A percentile compares a stretch with the other conserved stretches of the same genome.
Evolutionary conservation across 2,329 filamentous ascomycete genomes (phyloP).

Genomic region (Tympanopsis confertula): DNA sequence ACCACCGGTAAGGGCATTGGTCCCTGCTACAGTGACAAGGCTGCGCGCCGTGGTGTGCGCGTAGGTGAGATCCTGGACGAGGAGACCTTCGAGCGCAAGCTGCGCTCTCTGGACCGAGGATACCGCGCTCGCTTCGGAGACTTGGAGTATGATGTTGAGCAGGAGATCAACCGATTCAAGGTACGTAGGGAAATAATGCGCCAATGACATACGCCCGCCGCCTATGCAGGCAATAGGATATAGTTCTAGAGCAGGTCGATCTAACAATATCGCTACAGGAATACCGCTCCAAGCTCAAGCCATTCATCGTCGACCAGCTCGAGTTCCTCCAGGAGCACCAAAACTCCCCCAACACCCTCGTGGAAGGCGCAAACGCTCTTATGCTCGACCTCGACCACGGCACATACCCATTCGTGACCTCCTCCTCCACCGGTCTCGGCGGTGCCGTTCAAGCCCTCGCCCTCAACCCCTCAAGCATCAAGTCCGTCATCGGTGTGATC

Average conservation of each 20-base stretch:
- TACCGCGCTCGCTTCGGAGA: constrained; percentile 48
- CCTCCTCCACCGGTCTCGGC: constrained; percentile 44
- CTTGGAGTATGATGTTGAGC: constrained; percentile 43
- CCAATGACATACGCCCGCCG: neutral
- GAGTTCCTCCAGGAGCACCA: constrained; percentile 41
- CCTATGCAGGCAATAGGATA: neutral
- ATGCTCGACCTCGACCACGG: constrained; percentile 42
- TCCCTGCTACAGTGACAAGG: constrained; percentile 53
- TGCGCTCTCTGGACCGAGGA: constrained; percentile 34
- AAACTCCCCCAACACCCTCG: constrained; percentile 36
- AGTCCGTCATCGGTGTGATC: constrained; percentile 48
- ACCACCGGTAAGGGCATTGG: constrained; percentile 36
- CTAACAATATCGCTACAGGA: constrained; percentile 7
- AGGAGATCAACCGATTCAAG: constrained; percentile 44
- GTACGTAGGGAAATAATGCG: constrained; percentile 13
- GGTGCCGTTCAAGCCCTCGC: constrained; percentile 35
- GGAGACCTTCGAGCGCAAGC: constrained; percentile 37
- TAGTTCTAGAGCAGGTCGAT: neutral
- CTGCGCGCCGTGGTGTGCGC: constrained; percentile 43
- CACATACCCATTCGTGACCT: constrained; percentile 37
- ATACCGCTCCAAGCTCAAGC: constrained; percentile 28
- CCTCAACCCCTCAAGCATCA: constrained; percentile 41
- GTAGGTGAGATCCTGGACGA: constrained; percentile 46
- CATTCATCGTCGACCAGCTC: constrained; percentile 39
- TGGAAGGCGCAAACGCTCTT: constrained; percentile 52